phyloP scores from a whole-genome alignment of 129 eudicot species.

The Smallanthus sonchifolius region DNA sequence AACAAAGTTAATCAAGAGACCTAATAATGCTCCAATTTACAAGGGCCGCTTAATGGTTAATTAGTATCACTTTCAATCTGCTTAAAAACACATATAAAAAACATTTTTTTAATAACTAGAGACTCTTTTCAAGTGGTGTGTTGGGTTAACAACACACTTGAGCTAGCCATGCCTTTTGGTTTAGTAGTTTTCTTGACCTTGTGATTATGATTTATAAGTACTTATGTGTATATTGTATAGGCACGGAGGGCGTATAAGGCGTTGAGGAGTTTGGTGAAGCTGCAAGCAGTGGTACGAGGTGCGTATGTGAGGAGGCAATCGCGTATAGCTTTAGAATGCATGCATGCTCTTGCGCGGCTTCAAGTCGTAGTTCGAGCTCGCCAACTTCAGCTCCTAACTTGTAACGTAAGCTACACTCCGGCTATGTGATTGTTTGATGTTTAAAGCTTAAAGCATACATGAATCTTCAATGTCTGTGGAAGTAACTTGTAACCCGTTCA shows the following conservation, averaged over 20 bases:
- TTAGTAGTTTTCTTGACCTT: neutral
- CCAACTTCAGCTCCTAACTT: conserved; percentile 40
- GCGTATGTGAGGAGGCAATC: conserved; percentile 70
- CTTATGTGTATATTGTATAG: conserved; percentile 21
- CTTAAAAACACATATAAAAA: too few relatives aligned
- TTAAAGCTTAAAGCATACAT: neutral
- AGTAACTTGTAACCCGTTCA: too few relatives aligned
- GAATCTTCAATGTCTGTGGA: neutral
- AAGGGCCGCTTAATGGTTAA: too few relatives aligned
- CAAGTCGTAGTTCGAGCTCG: conserved; percentile 63
- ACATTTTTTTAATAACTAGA: too few relatives aligned
- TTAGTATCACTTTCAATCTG: too few relatives aligned
- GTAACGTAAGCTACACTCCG: conserved; percentile 1
- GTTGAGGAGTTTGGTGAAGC: conserved; percentile 61
- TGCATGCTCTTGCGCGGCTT: conserved; percentile 71
- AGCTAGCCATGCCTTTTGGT: too few relatives aligned
- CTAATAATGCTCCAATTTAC: too few relatives aligned
- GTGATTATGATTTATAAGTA: neutral
- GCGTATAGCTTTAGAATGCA: conserved; percentile 73
- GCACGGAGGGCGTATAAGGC: conserved; percentile 69
- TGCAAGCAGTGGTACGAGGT: conserved; percentile 82
- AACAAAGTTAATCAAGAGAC: too few relatives aligned
- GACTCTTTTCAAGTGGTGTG: too few relatives aligned
- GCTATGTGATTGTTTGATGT: neutral
- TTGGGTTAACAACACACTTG: too few relatives aligned